A percentile compares a stretch with the other conserved stretches of the same genome.
Evolutionary conservation across 2,329 filamentous ascomycete species (phyloP).

Genomic region (Verticillium nonalfalfae): DNA sequence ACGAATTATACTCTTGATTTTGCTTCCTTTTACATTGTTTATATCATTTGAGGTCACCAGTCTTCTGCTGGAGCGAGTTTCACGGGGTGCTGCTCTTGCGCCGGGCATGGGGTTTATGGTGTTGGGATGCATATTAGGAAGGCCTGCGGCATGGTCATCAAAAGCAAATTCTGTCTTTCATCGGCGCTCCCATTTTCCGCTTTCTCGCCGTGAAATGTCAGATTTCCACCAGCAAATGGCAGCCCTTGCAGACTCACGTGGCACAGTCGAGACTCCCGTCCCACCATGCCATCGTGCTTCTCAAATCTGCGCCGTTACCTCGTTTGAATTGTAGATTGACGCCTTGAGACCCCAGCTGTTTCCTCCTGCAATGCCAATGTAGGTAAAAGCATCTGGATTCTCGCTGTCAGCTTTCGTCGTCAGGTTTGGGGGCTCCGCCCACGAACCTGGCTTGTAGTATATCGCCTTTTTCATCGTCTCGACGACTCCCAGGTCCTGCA

Average conservation of each 20-base stretch:
- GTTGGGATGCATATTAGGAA: neutral
- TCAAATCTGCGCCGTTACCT: constrained; percentile 15
- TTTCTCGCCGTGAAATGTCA: no score
- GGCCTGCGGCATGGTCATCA: neutral
- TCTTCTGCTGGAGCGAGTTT: neutral
- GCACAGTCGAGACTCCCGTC: neutral
- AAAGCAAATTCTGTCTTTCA: neutral
- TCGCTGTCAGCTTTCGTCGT: neutral
- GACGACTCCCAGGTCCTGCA: constrained; percentile 58
- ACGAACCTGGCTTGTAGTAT: constrained; percentile 72
- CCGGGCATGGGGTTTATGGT: neutral
- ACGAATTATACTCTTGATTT: constrained; percentile 16
- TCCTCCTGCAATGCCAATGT: constrained; percentile 52
- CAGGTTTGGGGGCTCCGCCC: neutral
- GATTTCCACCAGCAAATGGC: no score
- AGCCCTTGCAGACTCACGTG: neutral
- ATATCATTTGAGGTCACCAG: neutral
- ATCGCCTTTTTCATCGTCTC: constrained; percentile 41
- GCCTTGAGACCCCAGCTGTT: constrained; percentile 59
- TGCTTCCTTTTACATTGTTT: neutral
- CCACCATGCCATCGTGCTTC: no score
- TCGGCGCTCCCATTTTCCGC: neutral
- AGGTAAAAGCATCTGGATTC: constrained; percentile 57
- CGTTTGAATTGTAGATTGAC: constrained; percentile 45
- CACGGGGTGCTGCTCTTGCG: neutral